phyloP scores from a whole-genome alignment of 345 rosid species.

The Physaria fendleri region DNA sequence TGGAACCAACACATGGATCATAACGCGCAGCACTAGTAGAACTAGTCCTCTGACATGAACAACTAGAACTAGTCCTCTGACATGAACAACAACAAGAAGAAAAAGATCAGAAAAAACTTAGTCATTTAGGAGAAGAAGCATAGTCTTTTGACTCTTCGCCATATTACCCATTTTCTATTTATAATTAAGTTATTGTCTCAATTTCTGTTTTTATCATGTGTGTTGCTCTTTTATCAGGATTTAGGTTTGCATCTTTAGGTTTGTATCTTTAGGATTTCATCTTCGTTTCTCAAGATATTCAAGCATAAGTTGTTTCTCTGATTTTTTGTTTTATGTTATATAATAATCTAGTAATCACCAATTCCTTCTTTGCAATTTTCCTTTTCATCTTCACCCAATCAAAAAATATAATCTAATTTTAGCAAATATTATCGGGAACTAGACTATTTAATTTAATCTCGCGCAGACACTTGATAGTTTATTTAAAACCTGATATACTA shows the following conservation, averaged over 20 bases:
- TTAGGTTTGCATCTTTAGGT: no score
- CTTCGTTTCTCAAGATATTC: not conserved
- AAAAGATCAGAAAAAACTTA: not conserved
- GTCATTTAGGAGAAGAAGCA: not conserved
- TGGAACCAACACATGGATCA: conserved; percentile 9
- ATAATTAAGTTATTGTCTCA: not conserved
- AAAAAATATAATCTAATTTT: no score
- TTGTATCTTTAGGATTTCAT: not conserved
- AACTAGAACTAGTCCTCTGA: not conserved
- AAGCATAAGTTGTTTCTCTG: conserved; percentile 3
- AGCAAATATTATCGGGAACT: no score
- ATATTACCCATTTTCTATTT: not conserved
- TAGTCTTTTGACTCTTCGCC: not conserved
- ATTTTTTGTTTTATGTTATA: not conserved
- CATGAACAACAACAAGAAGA: not conserved
- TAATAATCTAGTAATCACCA: not conserved
- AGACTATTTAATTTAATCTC: no score
- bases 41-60: not conserved
- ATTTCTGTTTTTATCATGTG: not conserved
- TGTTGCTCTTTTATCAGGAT: not conserved
- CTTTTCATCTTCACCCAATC: no score
- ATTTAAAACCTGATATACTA: no score
- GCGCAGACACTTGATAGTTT: no score
- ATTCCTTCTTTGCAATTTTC: not conserved
- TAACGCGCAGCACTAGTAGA: not conserved